Evolutionary conservation across 2,329 filamentous ascomycete species (phyloP).

Genomic region (Podosphaera fusca): DNA sequence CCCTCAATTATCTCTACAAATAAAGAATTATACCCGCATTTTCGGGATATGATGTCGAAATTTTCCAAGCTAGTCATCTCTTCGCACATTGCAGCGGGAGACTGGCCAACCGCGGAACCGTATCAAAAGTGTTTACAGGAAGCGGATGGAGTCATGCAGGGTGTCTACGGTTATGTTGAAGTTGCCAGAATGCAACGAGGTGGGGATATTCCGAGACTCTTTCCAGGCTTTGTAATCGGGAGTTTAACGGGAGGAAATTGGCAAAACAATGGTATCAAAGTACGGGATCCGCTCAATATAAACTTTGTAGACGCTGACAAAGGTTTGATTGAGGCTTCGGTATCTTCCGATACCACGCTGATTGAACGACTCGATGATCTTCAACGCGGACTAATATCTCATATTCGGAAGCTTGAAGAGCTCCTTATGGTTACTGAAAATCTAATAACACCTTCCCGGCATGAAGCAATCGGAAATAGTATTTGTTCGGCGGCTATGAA

Average conservation of each 20-base stretch:
- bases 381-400: constrained; percentile 64
- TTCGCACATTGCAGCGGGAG: constrained; percentile 87
- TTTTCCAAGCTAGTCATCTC: constrained; percentile 98
- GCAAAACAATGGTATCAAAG: constrained; percentile 46
- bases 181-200: constrained; percentile 82
- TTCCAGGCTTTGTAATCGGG: constrained; percentile 80
- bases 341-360: constrained; percentile 50
- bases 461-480: constrained; percentile 59
- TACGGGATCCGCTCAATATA: constrained; percentile 50
- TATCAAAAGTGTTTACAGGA: constrained; percentile 89
- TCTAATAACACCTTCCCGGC: constrained; percentile 54
- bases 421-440: constrained; percentile 57
- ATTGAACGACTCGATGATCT: constrained; percentile 70
- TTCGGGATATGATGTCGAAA: constrained; percentile 97
- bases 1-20: constrained; percentile 98
- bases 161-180: constrained; percentile 90
- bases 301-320: constrained; percentile 77
- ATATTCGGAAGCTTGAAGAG: constrained; percentile 71
- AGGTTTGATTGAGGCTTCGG: constrained; percentile 43
- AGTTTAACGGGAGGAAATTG: constrained; percentile 70
- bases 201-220: constrained; percentile 76
- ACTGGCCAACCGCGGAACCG: constrained; percentile 86
- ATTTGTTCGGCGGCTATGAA: constrained; percentile 58
- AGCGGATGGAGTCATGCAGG: constrained; percentile 84
- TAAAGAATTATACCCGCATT: constrained; percentile 89